These are phyloP conservation scores for Malus sylvestris DNA, from an alignment of 306 rosid genomes.

Conservation along the genomic window DNA sequence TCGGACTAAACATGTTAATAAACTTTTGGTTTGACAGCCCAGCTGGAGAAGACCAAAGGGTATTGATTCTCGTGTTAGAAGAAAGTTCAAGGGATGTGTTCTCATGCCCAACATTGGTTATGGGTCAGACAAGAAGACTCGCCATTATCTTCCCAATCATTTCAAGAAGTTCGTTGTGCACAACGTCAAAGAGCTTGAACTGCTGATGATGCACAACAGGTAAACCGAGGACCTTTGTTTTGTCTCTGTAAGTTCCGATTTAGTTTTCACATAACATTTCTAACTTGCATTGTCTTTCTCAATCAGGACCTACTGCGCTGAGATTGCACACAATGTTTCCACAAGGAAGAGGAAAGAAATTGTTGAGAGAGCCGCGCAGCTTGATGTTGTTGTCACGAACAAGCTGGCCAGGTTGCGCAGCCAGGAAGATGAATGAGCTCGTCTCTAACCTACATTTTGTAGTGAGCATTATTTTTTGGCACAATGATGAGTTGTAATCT, in stretches of 20 bases:
- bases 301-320: conserved; percentile 73
- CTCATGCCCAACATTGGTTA: conserved; percentile 62
- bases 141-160: conserved; percentile 71
- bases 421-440: conserved; percentile 74
- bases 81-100: conserved; percentile 69
- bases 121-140: conserved; percentile 77
- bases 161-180: conserved; percentile 80
- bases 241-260: not conserved
- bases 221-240: not conserved
- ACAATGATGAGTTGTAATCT: not conserved
- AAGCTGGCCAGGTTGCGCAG: conserved; percentile 81
- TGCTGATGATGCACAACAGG: conserved; percentile 81
- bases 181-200: conserved; percentile 58
- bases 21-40: conserved; percentile 30
- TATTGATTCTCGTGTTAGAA: conserved; percentile 67
- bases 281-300: not conserved
- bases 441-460: not conserved
- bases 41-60: conserved; percentile 89
- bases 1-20: not conserved
- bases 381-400: conserved; percentile 84
- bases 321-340: conserved; percentile 75
- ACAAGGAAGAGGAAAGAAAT: conserved; percentile 74
- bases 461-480: not conserved
- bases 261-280: not conserved
- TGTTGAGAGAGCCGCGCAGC: conserved; percentile 80